Conservation (phyloP, 1,284 basidiomycete genomes). For the Tilletia horrida region DNA sequence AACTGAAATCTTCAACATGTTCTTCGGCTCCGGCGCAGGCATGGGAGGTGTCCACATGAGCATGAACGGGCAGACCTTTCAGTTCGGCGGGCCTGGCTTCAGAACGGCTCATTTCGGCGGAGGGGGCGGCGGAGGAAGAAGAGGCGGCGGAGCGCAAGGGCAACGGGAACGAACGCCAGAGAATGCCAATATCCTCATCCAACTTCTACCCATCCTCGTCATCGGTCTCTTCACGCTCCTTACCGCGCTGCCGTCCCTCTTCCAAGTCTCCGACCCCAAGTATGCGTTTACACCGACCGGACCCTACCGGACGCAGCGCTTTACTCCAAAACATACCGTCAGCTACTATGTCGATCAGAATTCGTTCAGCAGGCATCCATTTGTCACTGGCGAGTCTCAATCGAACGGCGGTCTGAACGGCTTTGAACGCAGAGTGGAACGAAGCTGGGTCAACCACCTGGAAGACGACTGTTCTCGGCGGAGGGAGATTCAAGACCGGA, state of each 20-base stretch:
- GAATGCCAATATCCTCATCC: slow-evolving; percentile 70
- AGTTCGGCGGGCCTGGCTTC: slow-evolving; percentile 48
- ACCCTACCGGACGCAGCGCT: slow-evolving; percentile 44
- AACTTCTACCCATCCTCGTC: slow-evolving; percentile 73
- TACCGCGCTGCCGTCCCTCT: slow-evolving; percentile 70
- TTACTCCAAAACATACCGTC: slow-evolving; percentile 67
- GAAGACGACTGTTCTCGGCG: slow-evolving; percentile 35
- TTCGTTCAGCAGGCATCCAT: slow-evolving; percentile 74
- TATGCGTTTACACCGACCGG: slow-evolving; percentile 67
- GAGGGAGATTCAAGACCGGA: slow-evolving; percentile 37
- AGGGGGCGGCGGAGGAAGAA: neutral
- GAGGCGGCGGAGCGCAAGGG: slow-evolving; percentile 13
- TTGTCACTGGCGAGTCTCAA: slow-evolving; percentile 43
- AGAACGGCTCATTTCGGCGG: slow-evolving; percentile 39
- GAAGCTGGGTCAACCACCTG: slow-evolving; percentile 36
- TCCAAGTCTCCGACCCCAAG: slow-evolving; percentile 72
- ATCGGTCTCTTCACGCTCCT: slow-evolving; percentile 65
- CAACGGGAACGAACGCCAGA: slow-evolving; percentile 57
- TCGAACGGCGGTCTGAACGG: slow-evolving; percentile 22
- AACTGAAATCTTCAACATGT: slow-evolving; percentile 97
- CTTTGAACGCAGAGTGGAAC: slow-evolving; percentile 44
- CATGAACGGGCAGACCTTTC: slow-evolving; percentile 40
- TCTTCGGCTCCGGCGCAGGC: slow-evolving; percentile 76
- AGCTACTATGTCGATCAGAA: slow-evolving; percentile 79
- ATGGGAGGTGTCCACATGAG: slow-evolving; percentile 41